Evolutionary conservation across 768 basidiomycete species (phyloP).

Genomic region (Suillus ampliporus): DNA sequence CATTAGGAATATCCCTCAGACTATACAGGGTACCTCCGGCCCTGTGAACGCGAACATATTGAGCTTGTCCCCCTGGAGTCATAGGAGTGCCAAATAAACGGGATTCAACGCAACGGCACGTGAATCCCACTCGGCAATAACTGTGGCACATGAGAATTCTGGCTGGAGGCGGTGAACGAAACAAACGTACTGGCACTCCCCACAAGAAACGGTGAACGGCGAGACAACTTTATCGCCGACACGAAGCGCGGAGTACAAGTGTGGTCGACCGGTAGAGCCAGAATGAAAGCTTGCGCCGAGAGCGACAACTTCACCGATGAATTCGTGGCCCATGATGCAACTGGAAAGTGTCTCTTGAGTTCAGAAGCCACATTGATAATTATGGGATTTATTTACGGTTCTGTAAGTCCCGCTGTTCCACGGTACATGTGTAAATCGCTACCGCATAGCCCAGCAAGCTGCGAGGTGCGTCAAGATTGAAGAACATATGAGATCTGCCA

Average conservation of each 20-base stretch:
- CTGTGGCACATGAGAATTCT: constrained; percentile 39
- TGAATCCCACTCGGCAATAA: constrained; percentile 75
- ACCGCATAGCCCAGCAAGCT: constrained; percentile 75
- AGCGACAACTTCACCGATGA: constrained; percentile 72
- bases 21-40: constrained; percentile 81
- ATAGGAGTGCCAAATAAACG: constrained; percentile 68
- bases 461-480: constrained; percentile 8
- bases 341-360: constrained; percentile 39
- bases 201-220: constrained; percentile 82
- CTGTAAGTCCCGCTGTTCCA: constrained; percentile 57
- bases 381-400: constrained; percentile 49
- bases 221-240: constrained; percentile 81
- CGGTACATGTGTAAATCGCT: constrained; percentile 81
- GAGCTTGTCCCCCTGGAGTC: constrained; percentile 78
- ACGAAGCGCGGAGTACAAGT: constrained; percentile 64
- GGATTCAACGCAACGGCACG: constrained; percentile 67
- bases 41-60: constrained; percentile 78
- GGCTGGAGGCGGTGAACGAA: neutral
- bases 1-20: constrained; percentile 54
- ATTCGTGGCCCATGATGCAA: constrained; percentile 76
- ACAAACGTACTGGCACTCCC: constrained; percentile 77
- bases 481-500: neutral
- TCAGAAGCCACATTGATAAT: neutral
- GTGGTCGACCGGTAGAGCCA: constrained; percentile 54
- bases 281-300: constrained; percentile 65